Conservation (phyloP, 768 basidiomycete genomes). For the Podaxis rugospora region DNA sequence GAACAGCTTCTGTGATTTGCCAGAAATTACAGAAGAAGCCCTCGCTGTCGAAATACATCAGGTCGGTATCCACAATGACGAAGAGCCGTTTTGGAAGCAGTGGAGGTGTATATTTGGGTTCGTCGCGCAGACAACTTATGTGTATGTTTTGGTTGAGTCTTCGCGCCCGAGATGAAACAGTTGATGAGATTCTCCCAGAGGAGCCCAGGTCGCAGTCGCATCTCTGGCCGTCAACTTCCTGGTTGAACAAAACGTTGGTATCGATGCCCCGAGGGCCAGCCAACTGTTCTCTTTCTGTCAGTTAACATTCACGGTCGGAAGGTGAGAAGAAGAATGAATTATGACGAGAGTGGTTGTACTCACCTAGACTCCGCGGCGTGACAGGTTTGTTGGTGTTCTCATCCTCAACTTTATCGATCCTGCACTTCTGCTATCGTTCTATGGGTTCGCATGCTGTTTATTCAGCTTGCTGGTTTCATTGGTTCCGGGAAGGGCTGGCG, state of each 20-base stretch:
- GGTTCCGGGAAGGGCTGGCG: slow-evolving; percentile 46
- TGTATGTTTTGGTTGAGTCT: slow-evolving; percentile 32
- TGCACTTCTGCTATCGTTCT: slow-evolving; percentile 53
- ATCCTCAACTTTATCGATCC: slow-evolving; percentile 64
- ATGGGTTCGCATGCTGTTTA: slow-evolving; percentile 45
- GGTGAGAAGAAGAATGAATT: slow-evolving; percentile 27
- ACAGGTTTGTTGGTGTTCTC: slow-evolving; percentile 54
- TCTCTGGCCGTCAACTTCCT: slow-evolving; percentile 69
- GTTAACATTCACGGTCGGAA: slow-evolving; percentile 60
- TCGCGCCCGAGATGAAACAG: not conserved
- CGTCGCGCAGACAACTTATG: slow-evolving; percentile 66
- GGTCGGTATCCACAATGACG: slow-evolving; percentile 33
- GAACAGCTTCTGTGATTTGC: slow-evolving; percentile 57
- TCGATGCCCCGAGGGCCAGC: slow-evolving; percentile 48
- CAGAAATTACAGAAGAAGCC: slow-evolving; percentile 70
- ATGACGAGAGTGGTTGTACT: not conserved
- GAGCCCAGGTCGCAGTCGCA: slow-evolving; percentile 65
- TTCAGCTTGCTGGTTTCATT: slow-evolving; percentile 50
- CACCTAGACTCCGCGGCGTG: not conserved
- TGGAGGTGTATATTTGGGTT: slow-evolving; percentile 69
- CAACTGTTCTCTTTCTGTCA: slow-evolving; percentile 70
- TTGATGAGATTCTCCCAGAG: slow-evolving; percentile 23
- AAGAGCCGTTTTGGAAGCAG: slow-evolving; percentile 64
- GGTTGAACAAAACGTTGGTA: slow-evolving; percentile 55
- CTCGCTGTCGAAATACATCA: slow-evolving; percentile 41